These are phyloP conservation scores for Backusella circina DNA, from an alignment of 192 early-diverging fungal genomes.

Conservation along the genomic window DNA sequence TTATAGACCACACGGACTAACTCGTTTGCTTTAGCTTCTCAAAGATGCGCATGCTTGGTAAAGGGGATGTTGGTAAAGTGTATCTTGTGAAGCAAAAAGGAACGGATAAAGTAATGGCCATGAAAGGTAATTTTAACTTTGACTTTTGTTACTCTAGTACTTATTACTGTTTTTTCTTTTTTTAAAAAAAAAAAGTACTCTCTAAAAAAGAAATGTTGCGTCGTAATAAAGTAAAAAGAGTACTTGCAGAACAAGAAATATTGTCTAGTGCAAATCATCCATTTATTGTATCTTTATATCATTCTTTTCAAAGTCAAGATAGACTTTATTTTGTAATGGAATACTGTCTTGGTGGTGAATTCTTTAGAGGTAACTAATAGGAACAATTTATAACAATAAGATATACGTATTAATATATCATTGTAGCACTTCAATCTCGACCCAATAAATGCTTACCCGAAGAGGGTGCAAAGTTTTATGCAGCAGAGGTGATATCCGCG, in stretches of 20 bases:
- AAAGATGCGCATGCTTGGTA: constrained; percentile 88
- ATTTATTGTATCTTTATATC: constrained; percentile 84
- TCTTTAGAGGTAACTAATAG: constrained; percentile 58
- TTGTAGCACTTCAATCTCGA: constrained; percentile 74
- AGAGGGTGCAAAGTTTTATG: constrained; percentile 92
- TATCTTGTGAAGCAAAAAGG: constrained; percentile 89
- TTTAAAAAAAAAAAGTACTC: constrained; percentile 30
- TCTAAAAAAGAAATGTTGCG: constrained; percentile 97
- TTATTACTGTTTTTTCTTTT: background rate
- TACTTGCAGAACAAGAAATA: constrained; percentile 87
- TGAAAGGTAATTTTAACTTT: constrained; percentile 71
- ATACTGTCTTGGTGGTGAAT: constrained; percentile 84
- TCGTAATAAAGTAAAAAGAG: constrained; percentile 96
- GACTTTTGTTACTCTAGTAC: background rate
- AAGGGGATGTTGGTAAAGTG: constrained; percentile 96
- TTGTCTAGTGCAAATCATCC: constrained; percentile 80
- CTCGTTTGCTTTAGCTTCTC: constrained; percentile 57
- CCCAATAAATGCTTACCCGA: constrained; percentile 86
- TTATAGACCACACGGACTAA: background rate
- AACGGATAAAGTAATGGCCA: constrained; percentile 80
- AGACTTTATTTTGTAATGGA: constrained; percentile 85
- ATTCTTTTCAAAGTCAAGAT: constrained; percentile 81
- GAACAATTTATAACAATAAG: background rate
- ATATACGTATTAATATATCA: background rate
- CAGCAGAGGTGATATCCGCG: constrained; percentile 94